Evolutionary conservation across 257 asterid genomes (phyloP).

Genomic region (Primulina huaijiensis): DNA sequence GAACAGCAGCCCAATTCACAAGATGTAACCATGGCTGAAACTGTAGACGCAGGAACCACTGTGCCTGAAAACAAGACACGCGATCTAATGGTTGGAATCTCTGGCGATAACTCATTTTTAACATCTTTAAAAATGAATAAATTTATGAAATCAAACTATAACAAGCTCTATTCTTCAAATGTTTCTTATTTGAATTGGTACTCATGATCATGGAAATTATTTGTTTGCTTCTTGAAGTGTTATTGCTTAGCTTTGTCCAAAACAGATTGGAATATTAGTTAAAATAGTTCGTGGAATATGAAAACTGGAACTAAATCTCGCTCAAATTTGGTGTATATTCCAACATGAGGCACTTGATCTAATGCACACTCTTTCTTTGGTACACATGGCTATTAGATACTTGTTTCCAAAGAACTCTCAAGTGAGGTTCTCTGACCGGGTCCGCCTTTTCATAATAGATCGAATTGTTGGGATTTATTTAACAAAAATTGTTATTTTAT

Average conservation of each 20-base stretch:
- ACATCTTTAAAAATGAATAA: conserved; percentile 14
- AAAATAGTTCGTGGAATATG: too few relatives aligned
- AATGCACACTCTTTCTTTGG: too few relatives aligned
- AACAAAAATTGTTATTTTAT: neutral
- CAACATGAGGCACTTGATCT: too few relatives aligned
- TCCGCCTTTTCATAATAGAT: neutral
- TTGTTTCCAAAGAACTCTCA: neutral
- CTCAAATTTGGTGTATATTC: too few relatives aligned
- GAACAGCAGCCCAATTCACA: conserved; percentile 64
- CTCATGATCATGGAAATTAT: neutral
- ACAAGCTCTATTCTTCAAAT: neutral
- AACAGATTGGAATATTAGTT: neutral
- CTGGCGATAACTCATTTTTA: conserved; percentile 20
- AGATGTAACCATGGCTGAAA: conserved; percentile 81
- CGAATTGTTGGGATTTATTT: neutral
- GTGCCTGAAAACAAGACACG: conserved; percentile 67
- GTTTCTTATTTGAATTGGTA: neutral
- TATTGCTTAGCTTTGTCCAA: neutral
- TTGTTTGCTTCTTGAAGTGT: neutral
- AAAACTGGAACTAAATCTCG: too few relatives aligned
- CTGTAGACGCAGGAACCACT: conserved; percentile 50
- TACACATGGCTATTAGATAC: neutral
- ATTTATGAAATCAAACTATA: conserved; percentile 1
- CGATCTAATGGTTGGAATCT: conserved; percentile 54
- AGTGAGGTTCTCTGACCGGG: neutral